Evolutionary conservation across 768 basidiomycete genomes (phyloP).

Genomic region (Lactifluus hygrophoroides): DNA sequence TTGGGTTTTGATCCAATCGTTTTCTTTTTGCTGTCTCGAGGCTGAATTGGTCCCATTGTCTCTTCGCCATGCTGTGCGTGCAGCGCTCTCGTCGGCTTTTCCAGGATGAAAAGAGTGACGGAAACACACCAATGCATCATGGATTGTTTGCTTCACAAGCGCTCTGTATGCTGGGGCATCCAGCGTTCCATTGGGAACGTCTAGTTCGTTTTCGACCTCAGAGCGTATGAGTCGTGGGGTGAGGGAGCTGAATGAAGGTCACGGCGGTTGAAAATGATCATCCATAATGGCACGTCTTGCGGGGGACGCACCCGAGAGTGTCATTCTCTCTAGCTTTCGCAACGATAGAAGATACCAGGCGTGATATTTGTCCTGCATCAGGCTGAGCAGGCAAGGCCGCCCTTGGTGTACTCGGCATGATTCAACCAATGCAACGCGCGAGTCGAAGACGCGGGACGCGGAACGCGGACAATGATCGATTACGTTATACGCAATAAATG

Average conservation of each 20-base stretch:
- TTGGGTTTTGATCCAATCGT: background rate
- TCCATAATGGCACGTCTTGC: no score
- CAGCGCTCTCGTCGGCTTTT: background rate
- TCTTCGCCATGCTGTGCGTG: background rate
- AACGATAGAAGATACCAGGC: conserved; percentile 3
- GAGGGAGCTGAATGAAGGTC: conserved; percentile 1
- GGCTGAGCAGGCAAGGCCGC: background rate
- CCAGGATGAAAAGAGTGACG: background rate
- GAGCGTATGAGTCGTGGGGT: conserved; percentile 14
- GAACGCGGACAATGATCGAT: no score
- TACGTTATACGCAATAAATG: conserved; percentile 3
- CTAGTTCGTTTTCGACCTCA: background rate
- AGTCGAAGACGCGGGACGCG: no score
- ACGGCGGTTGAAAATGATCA: background rate
- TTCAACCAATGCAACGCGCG: background rate
- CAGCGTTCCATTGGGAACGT: background rate
- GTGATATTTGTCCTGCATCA: background rate
- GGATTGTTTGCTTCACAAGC: conserved; percentile 8
- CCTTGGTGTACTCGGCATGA: background rate
- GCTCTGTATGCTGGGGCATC: background rate
- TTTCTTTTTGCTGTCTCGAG: background rate
- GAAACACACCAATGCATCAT: conserved; percentile 9
- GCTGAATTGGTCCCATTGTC: background rate
- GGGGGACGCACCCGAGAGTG: background rate
- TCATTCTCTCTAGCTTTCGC: background rate